Base-by-base conservation (phyloP, 495 filamentous ascomycete species). In the Penicillium argentinense region DNA sequence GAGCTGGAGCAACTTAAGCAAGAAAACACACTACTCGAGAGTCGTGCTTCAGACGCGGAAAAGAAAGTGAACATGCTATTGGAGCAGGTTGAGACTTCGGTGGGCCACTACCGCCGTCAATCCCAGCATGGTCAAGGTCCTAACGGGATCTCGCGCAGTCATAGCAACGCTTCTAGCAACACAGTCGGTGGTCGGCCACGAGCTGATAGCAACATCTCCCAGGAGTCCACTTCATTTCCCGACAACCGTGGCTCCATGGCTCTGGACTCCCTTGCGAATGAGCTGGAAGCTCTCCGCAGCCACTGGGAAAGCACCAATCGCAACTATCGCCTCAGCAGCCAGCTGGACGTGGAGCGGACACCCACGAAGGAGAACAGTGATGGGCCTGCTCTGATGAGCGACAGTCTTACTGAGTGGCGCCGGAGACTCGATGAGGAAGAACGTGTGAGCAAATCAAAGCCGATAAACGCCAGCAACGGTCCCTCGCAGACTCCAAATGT, bases 271-370 rank as follows among this genome's bases (percentile, higher is more conserved):
- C 78, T 99, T 3, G 92, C 95, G 16, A 86, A 81, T 41, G 93
- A 99, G 67, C 80, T 99, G 4, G 93, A 98, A 45, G 80, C 85
- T 13, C 76, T 97, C 28, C 84, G 92, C 24, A 84, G 73, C 24
- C 93, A 96, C 49, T 97, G 95, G 92, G 91, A 97, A 67, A 86
- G 85, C 34, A 96, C 90, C 29, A 96, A 91, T 68, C 91, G 91
- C 67, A 92, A 86, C 52, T 96, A 97, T 62, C 84, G 92, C 12
- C 72, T 95, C 33, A 92, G 87, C 63, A 91, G 83, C 38, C 68
- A 73, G 51, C 92, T 95, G 57, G 92, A 96, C 59, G 86, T 93
- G 50, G 91, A 96, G 49, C 74, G 79, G 17, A 80, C 79, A 18
- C 69, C 76, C 9, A 82, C 76, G 39, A 80, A 74, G 51, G 77